These are phyloP conservation scores for Macadamia integrifolia DNA, from an alignment of 164 flowering plant species.

Conservation along the genomic window DNA sequence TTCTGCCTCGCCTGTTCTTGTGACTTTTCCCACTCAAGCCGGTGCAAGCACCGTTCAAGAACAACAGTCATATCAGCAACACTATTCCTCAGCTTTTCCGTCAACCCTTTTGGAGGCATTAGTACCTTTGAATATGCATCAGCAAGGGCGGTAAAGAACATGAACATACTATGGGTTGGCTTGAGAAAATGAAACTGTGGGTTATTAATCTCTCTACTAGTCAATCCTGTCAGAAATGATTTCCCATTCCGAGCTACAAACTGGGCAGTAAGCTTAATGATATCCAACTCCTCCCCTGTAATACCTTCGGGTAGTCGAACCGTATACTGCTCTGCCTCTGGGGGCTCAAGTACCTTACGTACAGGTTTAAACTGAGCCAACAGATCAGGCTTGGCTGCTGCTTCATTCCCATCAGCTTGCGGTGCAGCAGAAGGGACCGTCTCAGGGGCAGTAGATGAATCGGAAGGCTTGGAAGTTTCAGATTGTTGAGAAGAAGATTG, in stretches of 20 bases:
- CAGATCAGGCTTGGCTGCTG: constrained; percentile 46
- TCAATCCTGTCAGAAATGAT: constrained; percentile 79
- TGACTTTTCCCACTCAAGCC: constrained; percentile 93
- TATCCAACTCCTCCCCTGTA: constrained; percentile 93
- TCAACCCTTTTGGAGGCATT: constrained; percentile 90
- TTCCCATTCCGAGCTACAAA: constrained; percentile 98
- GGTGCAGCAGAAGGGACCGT: constrained; percentile 22
- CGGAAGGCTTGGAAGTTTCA: constrained; percentile 27
- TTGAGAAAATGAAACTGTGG: constrained; percentile 92
- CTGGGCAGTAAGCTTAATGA: constrained; percentile 94
- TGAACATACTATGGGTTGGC: constrained; percentile 98
- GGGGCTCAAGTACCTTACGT: constrained; percentile 78
- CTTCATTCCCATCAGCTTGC: constrained; percentile 27
- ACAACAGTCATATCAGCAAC: constrained; percentile 80
- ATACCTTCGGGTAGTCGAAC: constrained; percentile 97
- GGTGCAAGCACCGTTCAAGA: constrained; percentile 83
- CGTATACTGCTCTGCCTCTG: constrained; percentile 91
- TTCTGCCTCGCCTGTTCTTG: constrained; percentile 98
- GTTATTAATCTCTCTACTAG: constrained; percentile 82
- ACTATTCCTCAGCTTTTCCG: constrained; percentile 73
- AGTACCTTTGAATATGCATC: constrained; percentile 93
- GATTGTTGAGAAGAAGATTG: constrained; percentile 40
- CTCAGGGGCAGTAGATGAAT: constrained; percentile 33
- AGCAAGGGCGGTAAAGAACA: constrained; percentile 84
- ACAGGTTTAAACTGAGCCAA: constrained; percentile 61